Evolutionary conservation across 2,329 filamentous ascomycete species (phyloP), one percentile per base, ranked within the genome.

Genomic region (Claviceps maximensis): DNA sequence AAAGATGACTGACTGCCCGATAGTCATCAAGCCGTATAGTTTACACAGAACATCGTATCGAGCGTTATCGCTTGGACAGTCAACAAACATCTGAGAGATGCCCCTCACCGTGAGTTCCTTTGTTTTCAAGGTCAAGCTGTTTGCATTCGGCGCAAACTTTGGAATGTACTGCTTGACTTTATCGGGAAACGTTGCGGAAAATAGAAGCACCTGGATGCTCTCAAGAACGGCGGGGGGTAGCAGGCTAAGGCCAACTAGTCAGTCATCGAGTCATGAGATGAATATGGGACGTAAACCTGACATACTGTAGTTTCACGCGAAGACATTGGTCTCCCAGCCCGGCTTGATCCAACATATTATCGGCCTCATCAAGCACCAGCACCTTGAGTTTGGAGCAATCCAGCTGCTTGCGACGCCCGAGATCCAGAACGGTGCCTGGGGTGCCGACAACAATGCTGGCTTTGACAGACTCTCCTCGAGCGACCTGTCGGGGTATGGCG

Each of bases 261-360:
- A 56, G 53, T 23, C 36, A 40, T 33, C 19, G 8, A 40, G 15
- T 10, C 17, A 7, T 33, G n/a, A 19, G 47, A 9, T 13, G 21
- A 7, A 31, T 2, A 29, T 36, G 23, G 23, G 12, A 6, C 27
- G 17, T 17, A 9, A 15, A 27, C 15, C n/a, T 10, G 2, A 19
- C 63, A 57, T 71, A 93, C 88, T 71, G 49, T 10, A 50, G 70
- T 74, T 94, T 95, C 61, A 96, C 88, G 59, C 90, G 83, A 61
- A 89, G 80, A 69, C 91, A 97, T 71, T 98, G 93, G 55, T 97
- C 93, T 51, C 93, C 93, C 53, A 98, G 76, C 50, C 93, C 91
- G 70, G 95, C 89, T 69, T 91, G 86, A 65, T 97, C 93, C 55
- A 98, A 74, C 93, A 98, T 98, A 72, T 96, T 97, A 72, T 98